These are phyloP conservation scores for Triticum timopheevii DNA, from an alignment of 176 grass and related monocot species.

Conservation along the genomic window DNA sequence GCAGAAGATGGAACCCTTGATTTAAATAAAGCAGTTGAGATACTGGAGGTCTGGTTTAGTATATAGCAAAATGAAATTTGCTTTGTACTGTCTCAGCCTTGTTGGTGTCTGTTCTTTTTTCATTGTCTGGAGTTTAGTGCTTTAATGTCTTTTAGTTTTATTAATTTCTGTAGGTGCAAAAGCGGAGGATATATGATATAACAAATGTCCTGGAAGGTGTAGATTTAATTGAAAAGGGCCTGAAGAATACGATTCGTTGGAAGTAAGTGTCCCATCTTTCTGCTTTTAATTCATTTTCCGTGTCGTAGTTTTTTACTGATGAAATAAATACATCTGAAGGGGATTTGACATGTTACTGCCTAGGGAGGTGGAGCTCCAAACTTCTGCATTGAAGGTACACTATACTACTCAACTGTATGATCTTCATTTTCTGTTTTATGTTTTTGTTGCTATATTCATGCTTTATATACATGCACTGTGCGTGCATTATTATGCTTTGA, in stretches of 20 bases:
- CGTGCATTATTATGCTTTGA: neutral
- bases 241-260: constrained; percentile 89
- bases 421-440: constrained; percentile 4
- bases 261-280: constrained; percentile 64
- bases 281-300: neutral
- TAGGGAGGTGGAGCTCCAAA: constrained; percentile 67
- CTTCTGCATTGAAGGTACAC: constrained; percentile 69
- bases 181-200: constrained; percentile 98
- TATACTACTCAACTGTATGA: neutral
- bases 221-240: constrained; percentile 83
- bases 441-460: constrained; percentile 10
- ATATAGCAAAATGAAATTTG: neutral
- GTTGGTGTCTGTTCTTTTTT: neutral
- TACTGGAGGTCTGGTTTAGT: constrained; percentile 56
- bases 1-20: constrained; percentile 92
- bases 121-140: neutral
- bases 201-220: constrained; percentile 99
- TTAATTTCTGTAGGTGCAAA: constrained; percentile 74
- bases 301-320: constrained; percentile 25
- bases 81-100: constrained; percentile 3
- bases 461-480: neutral
- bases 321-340: constrained; percentile 54
- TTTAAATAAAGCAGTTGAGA: constrained; percentile 91
- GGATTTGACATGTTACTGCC: constrained; percentile 78
- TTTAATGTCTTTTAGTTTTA: constrained; percentile 24